Conservation (phyloP, 176 grass and related monocot genomes). For the Areca catechu region DNA sequence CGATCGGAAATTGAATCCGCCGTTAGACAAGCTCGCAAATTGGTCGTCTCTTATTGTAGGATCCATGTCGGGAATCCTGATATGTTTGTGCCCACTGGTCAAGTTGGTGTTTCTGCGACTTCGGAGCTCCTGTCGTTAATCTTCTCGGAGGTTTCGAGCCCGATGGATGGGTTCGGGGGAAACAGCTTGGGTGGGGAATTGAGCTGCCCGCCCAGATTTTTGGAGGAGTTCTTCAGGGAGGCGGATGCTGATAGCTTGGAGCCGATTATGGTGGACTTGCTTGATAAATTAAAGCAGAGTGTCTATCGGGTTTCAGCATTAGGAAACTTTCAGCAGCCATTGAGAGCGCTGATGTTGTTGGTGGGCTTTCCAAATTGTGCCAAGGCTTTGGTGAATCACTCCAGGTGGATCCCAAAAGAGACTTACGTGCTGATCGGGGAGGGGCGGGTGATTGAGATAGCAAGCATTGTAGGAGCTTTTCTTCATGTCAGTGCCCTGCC, state of each 20-base stretch:
- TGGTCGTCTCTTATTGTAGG: constrained; percentile 67
- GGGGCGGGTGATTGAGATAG: constrained; percentile 73
- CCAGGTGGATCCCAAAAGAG: constrained; percentile 72
- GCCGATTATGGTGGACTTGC: constrained; percentile 45
- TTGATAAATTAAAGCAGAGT: constrained; percentile 51
- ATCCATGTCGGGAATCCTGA: constrained; percentile 71
- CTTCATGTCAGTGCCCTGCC: constrained; percentile 79
- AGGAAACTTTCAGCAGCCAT: constrained; percentile 76
- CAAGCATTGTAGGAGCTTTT: constrained; percentile 69
- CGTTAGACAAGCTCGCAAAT: constrained; percentile 41
- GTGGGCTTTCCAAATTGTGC: constrained; percentile 58
- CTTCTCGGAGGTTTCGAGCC: constrained; percentile 49
- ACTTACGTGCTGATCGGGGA: constrained; percentile 62
- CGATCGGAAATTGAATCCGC: constrained; percentile 37
- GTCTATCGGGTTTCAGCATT: constrained; percentile 59
- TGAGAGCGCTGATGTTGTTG: constrained; percentile 52
- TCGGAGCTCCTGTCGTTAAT: constrained; percentile 52
- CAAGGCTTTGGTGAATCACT: constrained; percentile 77
- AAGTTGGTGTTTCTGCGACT: constrained; percentile 28
- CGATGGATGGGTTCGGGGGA: constrained; percentile 38
- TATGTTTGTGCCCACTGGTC: constrained; percentile 38
- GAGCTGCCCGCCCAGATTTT: constrained; percentile 45
- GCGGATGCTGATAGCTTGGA: constrained; percentile 59
- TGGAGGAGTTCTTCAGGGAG: constrained; percentile 63
- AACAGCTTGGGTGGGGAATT: constrained; percentile 33